Base-by-base conservation (phyloP, 805 yeast species). In the Suhomyces pyralidae region DNA sequence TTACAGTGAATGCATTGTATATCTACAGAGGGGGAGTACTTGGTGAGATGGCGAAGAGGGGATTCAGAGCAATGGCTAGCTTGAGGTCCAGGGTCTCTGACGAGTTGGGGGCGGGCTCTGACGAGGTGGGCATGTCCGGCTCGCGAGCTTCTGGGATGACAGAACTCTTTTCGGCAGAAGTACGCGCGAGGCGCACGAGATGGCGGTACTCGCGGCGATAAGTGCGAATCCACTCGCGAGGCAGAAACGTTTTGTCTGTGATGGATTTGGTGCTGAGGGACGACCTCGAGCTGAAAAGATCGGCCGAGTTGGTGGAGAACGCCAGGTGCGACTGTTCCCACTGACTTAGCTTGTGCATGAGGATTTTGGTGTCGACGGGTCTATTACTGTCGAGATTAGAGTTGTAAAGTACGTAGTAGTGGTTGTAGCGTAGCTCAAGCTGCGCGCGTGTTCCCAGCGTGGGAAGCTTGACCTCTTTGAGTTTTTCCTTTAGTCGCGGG, bases 381-480 rank as follows among this genome's bases (percentile, higher is more conserved):
- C 74, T 76, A 34, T 80, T 71, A 5, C 91, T 80, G 62, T 90
- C 97, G 43, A 84, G 78, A 61, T 90, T 90, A 10, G 96, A 85
- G 63, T 92, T 92, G 83, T 85, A 87, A 9, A 90, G 63, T 30
- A 84, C 81, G 51, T 86, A 82, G 71, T 84, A 92, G 58, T 91
- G 93, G 55, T 82, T 85, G 63, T 88, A 88, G 40, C 98, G 70
- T 17, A 79, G 69, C 55, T 88, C 92, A 59, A 91, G 61, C 56
- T 81, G 85, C 14, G 69, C 69, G 54, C 89, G 74, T 1, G 85
- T 68, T 0, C 97, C 98, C 8, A 64, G 66, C 0, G 82, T 74
- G 0, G 91, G 80, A 6, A 92, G 66, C 12, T 81, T 81, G 20
- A 81, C 64, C 7, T 79, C 74, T 1, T 74, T 49, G 14, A 92